A percentile compares a stretch with the other conserved stretches of the same genome.
Conservation (phyloP, 2,329 filamentous ascomycete species). For the Rhynchosporium agropyri region DNA sequence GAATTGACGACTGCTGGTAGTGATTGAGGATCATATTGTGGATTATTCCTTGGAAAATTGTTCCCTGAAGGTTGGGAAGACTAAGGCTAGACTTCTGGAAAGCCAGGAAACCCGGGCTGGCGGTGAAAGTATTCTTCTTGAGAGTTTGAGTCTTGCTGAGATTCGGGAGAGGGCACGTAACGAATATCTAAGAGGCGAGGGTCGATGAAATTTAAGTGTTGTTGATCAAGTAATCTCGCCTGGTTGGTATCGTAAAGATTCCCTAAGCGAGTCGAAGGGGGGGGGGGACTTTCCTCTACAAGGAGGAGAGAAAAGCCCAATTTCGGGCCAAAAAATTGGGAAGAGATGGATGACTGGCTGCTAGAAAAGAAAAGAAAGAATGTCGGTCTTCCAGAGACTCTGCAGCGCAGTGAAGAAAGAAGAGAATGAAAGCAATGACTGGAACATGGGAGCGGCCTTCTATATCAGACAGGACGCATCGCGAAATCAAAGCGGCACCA, state of each 20-base stretch:
- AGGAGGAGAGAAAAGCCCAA: conserved; percentile 7
- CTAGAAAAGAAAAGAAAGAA: neutral
- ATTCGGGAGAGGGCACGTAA: conserved; percentile 2
- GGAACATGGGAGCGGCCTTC: neutral
- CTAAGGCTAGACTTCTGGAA: neutral
- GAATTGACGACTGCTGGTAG: neutral
- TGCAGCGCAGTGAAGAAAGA: conserved; percentile 4
- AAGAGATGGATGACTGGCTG: neutral
- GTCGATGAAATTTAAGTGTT: conserved; percentile 4
- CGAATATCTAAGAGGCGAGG: conserved; percentile 6
- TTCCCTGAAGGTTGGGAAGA: neutral
- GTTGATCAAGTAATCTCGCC: neutral
- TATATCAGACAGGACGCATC: neutral
- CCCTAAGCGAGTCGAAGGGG: conserved; percentile 6
- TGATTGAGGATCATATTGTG: conserved; percentile 4
- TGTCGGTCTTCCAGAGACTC: conserved; percentile 6
- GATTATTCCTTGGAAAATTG: neutral
- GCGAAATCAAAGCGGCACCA: neutral
- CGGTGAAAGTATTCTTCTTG: neutral
- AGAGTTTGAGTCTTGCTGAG: neutral
- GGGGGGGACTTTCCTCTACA: conserved; percentile 1
- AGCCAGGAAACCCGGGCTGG: neutral
- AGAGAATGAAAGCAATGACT: neutral
- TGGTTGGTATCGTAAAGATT: conserved; percentile 1
- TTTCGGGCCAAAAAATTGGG: neutral